Conservation (phyloP, 345 rosid species). For the Atalantia buxifolia region DNA sequence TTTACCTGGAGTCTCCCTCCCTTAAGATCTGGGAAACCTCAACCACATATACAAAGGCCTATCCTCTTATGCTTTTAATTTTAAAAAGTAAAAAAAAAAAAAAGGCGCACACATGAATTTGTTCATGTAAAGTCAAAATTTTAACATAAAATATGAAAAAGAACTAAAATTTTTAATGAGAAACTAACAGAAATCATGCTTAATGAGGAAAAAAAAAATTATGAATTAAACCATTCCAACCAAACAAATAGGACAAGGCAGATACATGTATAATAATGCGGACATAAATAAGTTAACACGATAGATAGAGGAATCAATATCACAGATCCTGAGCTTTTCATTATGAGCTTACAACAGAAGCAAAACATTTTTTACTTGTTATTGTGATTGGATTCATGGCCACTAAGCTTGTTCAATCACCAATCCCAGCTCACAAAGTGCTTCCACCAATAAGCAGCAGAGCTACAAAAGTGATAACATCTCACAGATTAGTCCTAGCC, state of each 20-base stretch:
- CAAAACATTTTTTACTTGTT: neutral
- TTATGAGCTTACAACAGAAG: neutral
- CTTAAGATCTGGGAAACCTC: constrained; percentile 9
- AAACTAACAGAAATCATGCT: neutral
- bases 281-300: neutral
- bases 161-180: too few relatives aligned
- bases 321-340: neutral
- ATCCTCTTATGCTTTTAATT: neutral
- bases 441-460: constrained; percentile 13
- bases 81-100: neutral
- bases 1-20: neutral
- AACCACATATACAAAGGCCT: neutral
- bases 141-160: neutral
- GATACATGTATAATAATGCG: neutral
- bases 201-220: too few relatives aligned
- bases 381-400: constrained; percentile 20
- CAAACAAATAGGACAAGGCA: neutral
- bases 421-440: constrained; percentile 24
- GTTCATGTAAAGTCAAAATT: neutral
- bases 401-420: constrained; percentile 36
- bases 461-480: constrained; percentile 12
- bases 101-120: too few relatives aligned
- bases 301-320: neutral
- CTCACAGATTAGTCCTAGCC: constrained; percentile 17
- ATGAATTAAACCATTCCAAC: neutral